These are phyloP conservation scores for Panicum hallii DNA, from an alignment of 202 grass and related monocot genomes.

Conservation along the genomic window DNA sequence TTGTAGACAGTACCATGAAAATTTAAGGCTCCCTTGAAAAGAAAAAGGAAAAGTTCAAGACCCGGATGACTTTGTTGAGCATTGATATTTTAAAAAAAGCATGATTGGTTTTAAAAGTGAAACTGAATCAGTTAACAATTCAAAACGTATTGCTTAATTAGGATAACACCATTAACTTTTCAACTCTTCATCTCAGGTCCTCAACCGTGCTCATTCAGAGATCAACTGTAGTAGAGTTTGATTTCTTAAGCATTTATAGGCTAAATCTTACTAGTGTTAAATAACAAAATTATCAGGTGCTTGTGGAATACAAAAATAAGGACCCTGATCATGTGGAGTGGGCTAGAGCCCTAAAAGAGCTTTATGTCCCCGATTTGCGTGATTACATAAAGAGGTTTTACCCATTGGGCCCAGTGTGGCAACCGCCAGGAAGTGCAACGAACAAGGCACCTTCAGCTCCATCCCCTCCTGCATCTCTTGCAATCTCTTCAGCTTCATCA, in stretches of 20 bases:
- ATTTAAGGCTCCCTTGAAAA: neutral
- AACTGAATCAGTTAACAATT: neutral
- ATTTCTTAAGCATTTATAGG: neutral
- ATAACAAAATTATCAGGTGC: conserved; percentile 45
- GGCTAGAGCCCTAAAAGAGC: conserved; percentile 68
- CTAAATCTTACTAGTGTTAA: neutral
- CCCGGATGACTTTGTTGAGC: neutral
- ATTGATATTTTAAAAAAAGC: neutral
- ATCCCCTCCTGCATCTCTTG: conserved; percentile 22
- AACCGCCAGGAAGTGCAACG: conserved; percentile 37
- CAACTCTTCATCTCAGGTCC: neutral
- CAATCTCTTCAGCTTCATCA: conserved; percentile 18
- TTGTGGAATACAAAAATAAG: conserved; percentile 76
- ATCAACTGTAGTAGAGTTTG: neutral
- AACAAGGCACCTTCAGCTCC: conserved; percentile 44
- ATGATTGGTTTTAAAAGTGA: neutral
- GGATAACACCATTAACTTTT: neutral
- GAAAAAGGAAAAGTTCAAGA: neutral
- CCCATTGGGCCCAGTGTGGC: conserved; percentile 61
- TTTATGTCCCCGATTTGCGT: conserved; percentile 53
- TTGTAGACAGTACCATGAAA: neutral
- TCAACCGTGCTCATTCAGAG: neutral
- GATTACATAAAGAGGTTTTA: conserved; percentile 67
- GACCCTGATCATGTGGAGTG: conserved; percentile 63
- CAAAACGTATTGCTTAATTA: neutral